Percentiles rank a stretch among this genome's conserved stretches.
Evolutionary conservation across 345 rosid genomes (phyloP).

Genomic region (Conringia planisiliqua): DNA sequence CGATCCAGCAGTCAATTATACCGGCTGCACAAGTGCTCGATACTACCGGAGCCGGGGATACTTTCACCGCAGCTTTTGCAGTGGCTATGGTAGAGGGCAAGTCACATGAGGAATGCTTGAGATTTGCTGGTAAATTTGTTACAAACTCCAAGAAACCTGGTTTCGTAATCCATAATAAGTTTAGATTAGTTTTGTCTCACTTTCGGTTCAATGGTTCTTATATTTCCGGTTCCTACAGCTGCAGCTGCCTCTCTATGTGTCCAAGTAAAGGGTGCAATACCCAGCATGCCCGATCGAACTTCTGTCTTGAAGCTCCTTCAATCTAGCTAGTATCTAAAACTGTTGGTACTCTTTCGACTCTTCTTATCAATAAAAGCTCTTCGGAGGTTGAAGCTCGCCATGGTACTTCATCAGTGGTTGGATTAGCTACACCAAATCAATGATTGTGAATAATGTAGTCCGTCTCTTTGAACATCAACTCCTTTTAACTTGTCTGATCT

Average conservation of each 20-base stretch:
- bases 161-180: background rate
- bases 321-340: constrained; percentile 14
- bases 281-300: constrained; percentile 83
- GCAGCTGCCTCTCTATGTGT: constrained; percentile 97
- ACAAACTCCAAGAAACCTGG: background rate
- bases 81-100: constrained; percentile 91
- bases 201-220: background rate
- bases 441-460: background rate
- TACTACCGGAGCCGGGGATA: constrained; percentile 99
- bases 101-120: constrained; percentile 63
- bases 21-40: constrained; percentile 69
- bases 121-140: constrained; percentile 72
- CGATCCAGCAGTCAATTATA: constrained; percentile 69
- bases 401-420: background rate
- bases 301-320: constrained; percentile 64
- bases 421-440: constrained; percentile 3
- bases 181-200: background rate
- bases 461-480: background rate
- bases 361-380: background rate
- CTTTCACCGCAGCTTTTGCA: constrained; percentile 93
- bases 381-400: constrained; percentile 6
- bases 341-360: background rate
- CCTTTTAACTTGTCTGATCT: background rate
- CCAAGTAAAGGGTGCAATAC: constrained; percentile 94
- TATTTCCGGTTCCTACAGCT: constrained; percentile 41